Evolutionary conservation across 257 asterid genomes (phyloP), one percentile per base, ranked within the genome.

Genomic region (Rhazya stricta): DNA sequence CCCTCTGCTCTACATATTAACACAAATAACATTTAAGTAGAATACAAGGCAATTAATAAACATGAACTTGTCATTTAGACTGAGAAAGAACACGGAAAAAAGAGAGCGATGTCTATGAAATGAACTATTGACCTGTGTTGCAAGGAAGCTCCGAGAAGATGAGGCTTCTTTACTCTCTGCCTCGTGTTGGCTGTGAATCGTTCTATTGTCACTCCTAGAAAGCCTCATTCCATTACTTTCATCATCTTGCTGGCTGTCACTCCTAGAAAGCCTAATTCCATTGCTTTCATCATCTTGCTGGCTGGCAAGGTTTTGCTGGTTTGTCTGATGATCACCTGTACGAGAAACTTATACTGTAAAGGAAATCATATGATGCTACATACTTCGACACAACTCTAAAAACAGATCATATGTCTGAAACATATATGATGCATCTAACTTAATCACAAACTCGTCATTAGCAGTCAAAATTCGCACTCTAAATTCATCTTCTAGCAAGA

Each of bases 1-100:
- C 88, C 90, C 96, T 90, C 94, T 91, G 89, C 48, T 74, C 82
- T 75, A 83, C 78, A 76, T 82, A 68, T 81, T 42, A 42, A 43
- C 56, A 76, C 36, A 69, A 57, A 21, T 6, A 16, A 76, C 19
- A 23, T 45, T 30, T 42, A 5, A 71, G 11, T 39, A 29, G 19
- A 58, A 54, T 16, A 4, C 19, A 34, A 39, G 4, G 45, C 69
- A 39, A 2, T 39, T 8, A 21, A 67, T 15, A 25, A 3, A 8
- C 13, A 25, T 13, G 30, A 60, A 29, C 9, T 2, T 23, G 23
- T 7, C 37, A 60, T 60, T 60, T 29, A 60, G 19, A 57, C 65
- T 25, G 34, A 36, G 36, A 57, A 57, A 25, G 34, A 27, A 57
- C n/a, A 3, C 1, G 6, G 39, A 27, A 60, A 60, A 60, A 6